These are phyloP conservation scores for Monilinia polystroma DNA, from an alignment of 2,329 filamentous ascomycete species.

Conservation along the genomic window DNA sequence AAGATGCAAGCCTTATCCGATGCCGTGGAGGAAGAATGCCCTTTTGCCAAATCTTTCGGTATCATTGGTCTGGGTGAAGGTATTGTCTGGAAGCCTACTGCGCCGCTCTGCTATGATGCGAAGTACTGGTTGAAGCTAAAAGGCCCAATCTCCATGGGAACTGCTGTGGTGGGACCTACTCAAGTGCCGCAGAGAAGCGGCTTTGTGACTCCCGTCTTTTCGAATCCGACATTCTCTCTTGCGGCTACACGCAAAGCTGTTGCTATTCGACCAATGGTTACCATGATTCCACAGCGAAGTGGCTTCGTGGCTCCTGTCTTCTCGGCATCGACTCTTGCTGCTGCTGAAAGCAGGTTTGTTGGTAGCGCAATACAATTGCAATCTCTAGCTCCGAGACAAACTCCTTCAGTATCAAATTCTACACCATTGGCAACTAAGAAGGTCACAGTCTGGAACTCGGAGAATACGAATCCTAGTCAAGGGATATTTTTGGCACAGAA, in stretches of 20 bases:
- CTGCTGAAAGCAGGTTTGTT: background rate
- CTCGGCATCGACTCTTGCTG: background rate
- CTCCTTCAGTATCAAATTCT: background rate
- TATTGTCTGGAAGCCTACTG: constrained; percentile 34
- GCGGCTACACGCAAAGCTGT: fast-evolving
- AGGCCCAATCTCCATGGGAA: constrained; percentile 22
- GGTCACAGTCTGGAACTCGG: background rate
- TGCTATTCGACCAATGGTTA: background rate
- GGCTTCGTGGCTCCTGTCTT: too few relatives aligned
- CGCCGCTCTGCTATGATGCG: constrained; percentile 28
- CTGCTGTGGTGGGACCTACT: background rate
- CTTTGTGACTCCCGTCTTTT: background rate
- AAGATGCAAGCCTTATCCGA: constrained; percentile 25
- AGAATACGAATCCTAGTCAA: background rate
- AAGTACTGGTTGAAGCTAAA: constrained; percentile 35
- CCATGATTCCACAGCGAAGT: background rate
- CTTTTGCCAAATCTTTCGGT: constrained; percentile 32
- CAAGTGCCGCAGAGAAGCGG: background rate
- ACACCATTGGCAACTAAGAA: background rate
- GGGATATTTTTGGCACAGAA: fast-evolving
- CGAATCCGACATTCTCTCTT: background rate
- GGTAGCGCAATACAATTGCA: background rate
- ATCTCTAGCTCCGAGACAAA: too few relatives aligned
- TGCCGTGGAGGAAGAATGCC: constrained; percentile 32
- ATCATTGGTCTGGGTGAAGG: constrained; percentile 32